Percentiles rank a stretch among this genome's conserved stretches.
phyloP scores from a whole-genome alignment of 345 rosid species.

The Ailanthus altissimus region DNA sequence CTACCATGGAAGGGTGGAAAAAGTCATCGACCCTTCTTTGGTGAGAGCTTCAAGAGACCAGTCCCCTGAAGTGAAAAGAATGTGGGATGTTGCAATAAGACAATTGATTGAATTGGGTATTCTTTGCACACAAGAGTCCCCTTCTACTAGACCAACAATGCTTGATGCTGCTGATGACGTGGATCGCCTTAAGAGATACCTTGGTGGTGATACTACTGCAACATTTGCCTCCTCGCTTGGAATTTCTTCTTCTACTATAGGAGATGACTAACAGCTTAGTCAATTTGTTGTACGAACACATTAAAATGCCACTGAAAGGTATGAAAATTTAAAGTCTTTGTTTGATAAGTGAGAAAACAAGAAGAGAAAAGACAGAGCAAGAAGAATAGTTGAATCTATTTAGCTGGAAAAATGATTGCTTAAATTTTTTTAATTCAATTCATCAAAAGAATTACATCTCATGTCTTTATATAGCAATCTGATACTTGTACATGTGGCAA shows the following conservation, averaged over 20 bases:
- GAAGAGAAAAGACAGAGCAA: too few relatives aligned
- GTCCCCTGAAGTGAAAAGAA: conserved; percentile 44
- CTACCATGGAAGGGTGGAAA: conserved; percentile 42
- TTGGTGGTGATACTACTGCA: conserved; percentile 43
- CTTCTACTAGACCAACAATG: conserved; percentile 58
- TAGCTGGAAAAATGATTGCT: too few relatives aligned
- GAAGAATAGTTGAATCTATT: too few relatives aligned
- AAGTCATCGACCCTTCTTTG: conserved; percentile 45
- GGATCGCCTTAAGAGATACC: conserved; percentile 54
- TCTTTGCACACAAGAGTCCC: conserved; percentile 59
- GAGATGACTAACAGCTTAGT: conserved; percentile 30
- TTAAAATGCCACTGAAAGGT: conserved; percentile 1
- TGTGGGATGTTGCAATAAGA: conserved; percentile 51
- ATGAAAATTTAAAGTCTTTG: too few relatives aligned
- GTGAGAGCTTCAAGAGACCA: conserved; percentile 41
- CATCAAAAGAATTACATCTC: too few relatives aligned
- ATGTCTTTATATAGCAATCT: too few relatives aligned
- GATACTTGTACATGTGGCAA: too few relatives aligned
- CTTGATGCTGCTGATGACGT: conserved; percentile 61
- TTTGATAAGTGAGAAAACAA: too few relatives aligned
- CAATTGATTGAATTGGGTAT: conserved; percentile 57
- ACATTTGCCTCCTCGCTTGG: conserved; percentile 58
- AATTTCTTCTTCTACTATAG: conserved; percentile 48
- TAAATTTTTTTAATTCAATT: too few relatives aligned
- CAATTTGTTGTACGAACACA: background rate